Conservation (phyloP, 2,329 filamentous ascomycete species). For the Ophiostoma ips region DNA sequence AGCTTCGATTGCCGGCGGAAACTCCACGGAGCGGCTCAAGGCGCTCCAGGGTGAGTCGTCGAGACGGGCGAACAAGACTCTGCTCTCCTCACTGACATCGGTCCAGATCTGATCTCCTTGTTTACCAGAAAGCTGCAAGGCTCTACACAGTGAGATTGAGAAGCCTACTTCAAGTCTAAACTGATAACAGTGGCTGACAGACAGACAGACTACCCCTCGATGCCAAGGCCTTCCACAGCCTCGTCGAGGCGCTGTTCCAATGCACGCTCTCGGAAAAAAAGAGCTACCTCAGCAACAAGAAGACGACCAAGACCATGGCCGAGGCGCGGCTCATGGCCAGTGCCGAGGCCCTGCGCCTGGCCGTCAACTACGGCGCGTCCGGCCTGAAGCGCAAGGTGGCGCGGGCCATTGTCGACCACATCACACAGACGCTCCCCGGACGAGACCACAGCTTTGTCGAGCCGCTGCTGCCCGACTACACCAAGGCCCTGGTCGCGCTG, state of each 20-base stretch:
- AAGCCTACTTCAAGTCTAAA: too few relatives aligned
- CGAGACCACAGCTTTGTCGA: conserved; percentile 48
- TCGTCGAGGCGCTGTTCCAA: conserved; percentile 70
- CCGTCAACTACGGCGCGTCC: conserved; percentile 53
- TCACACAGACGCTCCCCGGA: conserved; percentile 57
- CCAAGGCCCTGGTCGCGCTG: conserved; percentile 58
- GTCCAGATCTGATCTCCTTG: conserved; percentile 14
- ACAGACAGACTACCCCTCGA: conserved; percentile 30
- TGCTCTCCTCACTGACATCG: conserved; percentile 1
- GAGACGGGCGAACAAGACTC: too few relatives aligned
- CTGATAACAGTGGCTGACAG: too few relatives aligned
- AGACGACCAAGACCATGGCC: conserved; percentile 27
- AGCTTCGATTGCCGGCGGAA: conserved; percentile 14
- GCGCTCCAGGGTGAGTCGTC: conserved; percentile 13
- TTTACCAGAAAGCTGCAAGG: conserved; percentile 14
- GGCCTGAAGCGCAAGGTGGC: conserved; percentile 64
- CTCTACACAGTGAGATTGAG: conserved; percentile 10
- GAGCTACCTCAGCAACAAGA: conserved; percentile 40
- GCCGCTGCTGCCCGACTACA: conserved; percentile 61
- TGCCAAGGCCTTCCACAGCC: conserved; percentile 66
- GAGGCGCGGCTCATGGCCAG: conserved; percentile 50
- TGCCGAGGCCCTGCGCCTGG: conserved; percentile 56
- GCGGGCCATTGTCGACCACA: conserved; percentile 66
- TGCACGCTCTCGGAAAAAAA: conserved; percentile 55
- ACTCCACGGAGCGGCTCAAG: conserved; percentile 11